These are phyloP conservation scores for Carex myosuroides DNA, from an alignment of 176 grass and related monocot genomes.

Conservation along the genomic window DNA sequence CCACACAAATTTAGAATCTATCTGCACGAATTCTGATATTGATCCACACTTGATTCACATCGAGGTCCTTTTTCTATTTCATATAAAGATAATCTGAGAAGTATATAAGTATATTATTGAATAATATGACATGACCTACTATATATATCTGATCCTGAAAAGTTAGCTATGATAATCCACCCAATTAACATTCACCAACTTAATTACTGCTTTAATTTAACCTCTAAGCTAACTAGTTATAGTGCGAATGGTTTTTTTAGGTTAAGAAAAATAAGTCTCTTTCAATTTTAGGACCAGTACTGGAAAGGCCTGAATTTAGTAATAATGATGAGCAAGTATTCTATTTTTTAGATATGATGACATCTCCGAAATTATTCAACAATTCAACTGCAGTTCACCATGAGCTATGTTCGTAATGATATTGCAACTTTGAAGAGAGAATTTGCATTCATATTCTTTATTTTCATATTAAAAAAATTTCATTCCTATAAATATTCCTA, in stretches of 20 bases:
- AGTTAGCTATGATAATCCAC: no score
- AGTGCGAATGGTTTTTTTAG: background rate
- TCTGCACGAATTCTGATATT: no score
- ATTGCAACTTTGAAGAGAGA: background rate
- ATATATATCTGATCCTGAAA: no score
- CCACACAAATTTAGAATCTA: no score
- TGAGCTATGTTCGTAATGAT: background rate
- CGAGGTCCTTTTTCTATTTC: no score
- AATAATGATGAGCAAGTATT: background rate
- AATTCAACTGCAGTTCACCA: background rate
- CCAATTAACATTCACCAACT: background rate
- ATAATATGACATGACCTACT: no score
- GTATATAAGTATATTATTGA: no score
- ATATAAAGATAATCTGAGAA: no score
- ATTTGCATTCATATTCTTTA: no score
- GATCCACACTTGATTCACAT: no score
- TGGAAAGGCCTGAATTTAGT: background rate
- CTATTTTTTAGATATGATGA: background rate
- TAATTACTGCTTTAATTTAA: background rate
- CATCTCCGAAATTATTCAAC: background rate
- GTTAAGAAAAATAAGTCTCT: background rate
- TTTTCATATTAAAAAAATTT: no score
- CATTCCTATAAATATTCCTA: no score
- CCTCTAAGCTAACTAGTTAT: background rate
- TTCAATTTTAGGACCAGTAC: background rate